Base-by-base conservation (phyloP, 192 early-diverging fungal species). In the Paraglomus brasilianum region DNA sequence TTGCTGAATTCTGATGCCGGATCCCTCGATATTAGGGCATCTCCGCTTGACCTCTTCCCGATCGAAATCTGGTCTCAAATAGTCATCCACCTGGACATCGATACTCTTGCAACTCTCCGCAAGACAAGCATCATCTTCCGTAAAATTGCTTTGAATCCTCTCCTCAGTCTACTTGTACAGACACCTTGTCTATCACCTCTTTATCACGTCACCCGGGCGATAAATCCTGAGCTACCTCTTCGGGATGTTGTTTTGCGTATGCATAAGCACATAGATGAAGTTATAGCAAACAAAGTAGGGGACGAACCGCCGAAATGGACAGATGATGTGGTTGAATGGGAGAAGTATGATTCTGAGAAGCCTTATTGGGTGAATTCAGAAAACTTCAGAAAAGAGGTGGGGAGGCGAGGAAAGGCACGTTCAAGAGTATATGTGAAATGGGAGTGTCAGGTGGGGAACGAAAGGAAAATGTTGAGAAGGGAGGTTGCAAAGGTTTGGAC, bases 201-300 rank as follows among this genome's bases (percentile, higher is more conserved):
- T 8, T 53, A 38, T 39, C 5, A 15, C 21, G 36, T 47, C 17
- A 42, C 40, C 22, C 42, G 43, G 36, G n/a, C 21, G 19, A 38
- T 30, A 30, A 11, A 57, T 45, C 42, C 11, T 8, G 42, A 45
- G 17, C 22, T 42, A 9, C 43, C 42, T 46, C 13, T 57, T 8
- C 21, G 41, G 1, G 67, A 69, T 17, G 47, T 69, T 46, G 5
- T 58, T 42, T 69, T 43, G 15, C 42, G 48, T 46, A 69, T 69
- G 67, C 53, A 50, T 53, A 69, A 69, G 58, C 58, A 57, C 58
- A 57, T 69, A 36, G 67, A 69, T 45, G 47, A 43, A 45, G 67
- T 57, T 14, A 36, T 69, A 4, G 43, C 39, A 24, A n/a, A 65
- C 14, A 21, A 46, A 24, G 44, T 9, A 21, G 51, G 10, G 24